Conservation (phyloP, 176 grass and related monocot genomes). For the Poa annua region DNA sequence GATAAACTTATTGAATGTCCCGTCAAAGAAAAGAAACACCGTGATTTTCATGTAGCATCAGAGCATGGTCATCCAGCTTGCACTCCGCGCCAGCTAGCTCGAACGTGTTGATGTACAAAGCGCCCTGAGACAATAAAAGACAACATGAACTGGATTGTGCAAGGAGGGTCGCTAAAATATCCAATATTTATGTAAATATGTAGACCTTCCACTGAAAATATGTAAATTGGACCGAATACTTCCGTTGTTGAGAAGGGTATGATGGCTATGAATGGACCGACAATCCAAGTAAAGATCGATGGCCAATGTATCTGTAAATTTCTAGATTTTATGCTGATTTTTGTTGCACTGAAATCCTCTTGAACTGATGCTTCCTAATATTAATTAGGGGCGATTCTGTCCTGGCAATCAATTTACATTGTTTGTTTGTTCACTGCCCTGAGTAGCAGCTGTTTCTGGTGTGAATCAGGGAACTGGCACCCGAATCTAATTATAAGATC, state of each 20-base stretch:
- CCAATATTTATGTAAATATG: too few relatives aligned
- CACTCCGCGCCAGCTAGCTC: neutral
- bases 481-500: too few relatives aligned
- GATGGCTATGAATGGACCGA: neutral
- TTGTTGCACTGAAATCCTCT: neutral
- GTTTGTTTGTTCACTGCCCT: too few relatives aligned
- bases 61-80: neutral
- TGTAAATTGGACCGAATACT: neutral
- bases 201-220: too few relatives aligned
- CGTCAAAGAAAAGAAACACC: slow-evolving; percentile 36
- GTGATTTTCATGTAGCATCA: slow-evolving; percentile 36
- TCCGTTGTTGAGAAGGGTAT: neutral
- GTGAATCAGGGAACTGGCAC: neutral
- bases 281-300: neutral
- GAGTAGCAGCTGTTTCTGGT: neutral
- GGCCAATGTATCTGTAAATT: neutral
- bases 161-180: too few relatives aligned
- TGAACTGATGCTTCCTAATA: neutral
- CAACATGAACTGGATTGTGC: neutral
- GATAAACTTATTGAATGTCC: neutral
- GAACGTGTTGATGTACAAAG: slow-evolving; percentile 4
- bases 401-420: neutral
- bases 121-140: neutral
- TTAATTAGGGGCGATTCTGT: neutral
- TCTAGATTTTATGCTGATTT: neutral